Percentiles rank a stretch among this genome's conserved stretches.
Conservation (phyloP, 108 stramenopile genomes). For the Nitzschia palea region DNA sequence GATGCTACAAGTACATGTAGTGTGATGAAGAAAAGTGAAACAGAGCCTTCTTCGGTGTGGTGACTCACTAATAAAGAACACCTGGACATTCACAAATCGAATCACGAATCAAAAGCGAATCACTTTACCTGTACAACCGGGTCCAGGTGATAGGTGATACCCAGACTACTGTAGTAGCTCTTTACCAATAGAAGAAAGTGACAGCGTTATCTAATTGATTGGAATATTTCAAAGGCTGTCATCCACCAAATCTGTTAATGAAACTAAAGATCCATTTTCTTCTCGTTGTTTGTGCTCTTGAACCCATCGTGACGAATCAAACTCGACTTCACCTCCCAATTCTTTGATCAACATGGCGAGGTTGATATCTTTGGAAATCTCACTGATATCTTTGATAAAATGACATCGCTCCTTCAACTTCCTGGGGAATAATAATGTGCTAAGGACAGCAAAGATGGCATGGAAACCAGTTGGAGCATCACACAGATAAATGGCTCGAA, state of each 20-base stretch:
- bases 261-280: conserved; percentile 7
- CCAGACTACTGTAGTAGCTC: no score
- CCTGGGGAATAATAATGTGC: conserved; percentile 19
- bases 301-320: conserved; percentile 24
- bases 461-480: conserved; percentile 33
- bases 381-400: conserved; percentile 28
- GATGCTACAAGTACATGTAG: neutral
- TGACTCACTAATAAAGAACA: no score
- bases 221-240: no score
- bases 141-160: no score
- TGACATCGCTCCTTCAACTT: conserved; percentile 32
- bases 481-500: conserved; percentile 34
- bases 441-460: conserved; percentile 19
- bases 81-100: no score
- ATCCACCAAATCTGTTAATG: conserved; percentile 18
- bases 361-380: conserved; percentile 21
- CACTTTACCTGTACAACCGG: no score
- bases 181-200: no score
- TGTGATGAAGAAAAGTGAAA: no score
- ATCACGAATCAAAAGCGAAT: no score
- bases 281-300: conserved; percentile 31
- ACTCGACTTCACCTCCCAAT: conserved; percentile 29
- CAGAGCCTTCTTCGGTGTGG: no score
- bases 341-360: conserved; percentile 21
- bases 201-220: no score